Percentiles rank a stretch among this genome's conserved stretches.
Evolutionary conservation across 2,329 filamentous ascomycete species (phyloP).

Genomic region (Trichoderma koningii): DNA sequence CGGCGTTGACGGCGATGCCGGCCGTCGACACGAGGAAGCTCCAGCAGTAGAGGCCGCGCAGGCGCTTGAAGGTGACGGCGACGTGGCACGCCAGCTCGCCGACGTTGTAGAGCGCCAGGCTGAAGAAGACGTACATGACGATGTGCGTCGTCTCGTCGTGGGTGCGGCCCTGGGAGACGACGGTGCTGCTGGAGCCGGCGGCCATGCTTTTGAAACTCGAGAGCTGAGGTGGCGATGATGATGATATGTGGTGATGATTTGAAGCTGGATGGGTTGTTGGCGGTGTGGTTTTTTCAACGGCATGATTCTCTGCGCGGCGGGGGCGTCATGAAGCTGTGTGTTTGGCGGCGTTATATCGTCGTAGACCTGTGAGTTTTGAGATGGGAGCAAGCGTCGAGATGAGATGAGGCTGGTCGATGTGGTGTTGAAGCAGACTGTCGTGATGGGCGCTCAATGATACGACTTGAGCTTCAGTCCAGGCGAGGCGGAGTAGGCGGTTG

Average conservation of each 20-base stretch:
- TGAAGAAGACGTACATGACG: conserved; percentile 28
- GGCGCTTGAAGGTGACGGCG: conserved; percentile 48
- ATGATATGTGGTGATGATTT: neutral
- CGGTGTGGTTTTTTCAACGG: conserved; percentile 11
- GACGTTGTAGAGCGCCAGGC: conserved; percentile 28
- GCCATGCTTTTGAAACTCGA: conserved; percentile 2
- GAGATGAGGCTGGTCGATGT: no score
- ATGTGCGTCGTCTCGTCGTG: conserved; percentile 15
- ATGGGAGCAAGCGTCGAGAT: no score
- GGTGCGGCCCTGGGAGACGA: conserved; percentile 11
- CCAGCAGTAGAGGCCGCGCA: conserved; percentile 43
- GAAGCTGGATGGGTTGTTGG: no score
- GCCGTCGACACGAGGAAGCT: conserved; percentile 40
- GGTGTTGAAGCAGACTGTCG: no score
- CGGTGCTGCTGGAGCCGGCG: neutral
- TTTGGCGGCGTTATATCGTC: no score
- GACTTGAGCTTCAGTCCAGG: no score
- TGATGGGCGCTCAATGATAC: no score
- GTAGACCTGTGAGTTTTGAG: no score
- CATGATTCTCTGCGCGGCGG: conserved; percentile 13
- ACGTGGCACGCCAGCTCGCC: conserved; percentile 43
- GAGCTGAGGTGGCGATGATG: neutral
- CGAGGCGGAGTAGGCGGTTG: no score
- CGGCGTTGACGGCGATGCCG: conserved; percentile 41
- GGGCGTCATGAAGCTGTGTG: no score